A percentile compares a stretch with the other conserved stretches of the same genome.
phyloP scores from a whole-genome alignment of 345 rosid species.

The Euphorbia peplus region DNA sequence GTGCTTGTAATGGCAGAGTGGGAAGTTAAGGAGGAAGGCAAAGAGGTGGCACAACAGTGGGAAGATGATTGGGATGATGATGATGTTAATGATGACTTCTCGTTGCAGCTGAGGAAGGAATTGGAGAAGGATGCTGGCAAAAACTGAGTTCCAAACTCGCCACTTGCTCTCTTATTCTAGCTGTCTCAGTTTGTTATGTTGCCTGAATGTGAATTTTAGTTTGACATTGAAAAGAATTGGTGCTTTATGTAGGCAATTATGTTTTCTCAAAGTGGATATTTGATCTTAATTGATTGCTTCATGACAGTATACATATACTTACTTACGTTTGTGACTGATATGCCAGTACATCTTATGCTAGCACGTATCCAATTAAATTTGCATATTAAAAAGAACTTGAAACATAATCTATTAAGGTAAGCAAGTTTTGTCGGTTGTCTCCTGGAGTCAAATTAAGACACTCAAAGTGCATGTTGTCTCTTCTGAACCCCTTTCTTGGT shows the following conservation, averaged over 20 bases:
- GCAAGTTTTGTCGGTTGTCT: not conserved
- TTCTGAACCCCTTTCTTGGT: not conserved
- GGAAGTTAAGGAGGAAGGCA: conserved; percentile 74
- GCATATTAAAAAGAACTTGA: not conserved
- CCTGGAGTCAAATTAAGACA: not conserved
- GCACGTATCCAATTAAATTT: too few relatives aligned
- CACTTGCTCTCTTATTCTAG: not conserved
- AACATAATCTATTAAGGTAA: not conserved
- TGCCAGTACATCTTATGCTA: too few relatives aligned
- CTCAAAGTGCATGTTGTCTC: not conserved
- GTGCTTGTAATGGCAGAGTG: conserved; percentile 43
- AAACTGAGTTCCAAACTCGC: conserved; percentile 11
- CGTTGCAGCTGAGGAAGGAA: conserved; percentile 77
- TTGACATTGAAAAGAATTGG: not conserved
- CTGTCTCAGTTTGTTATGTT: not conserved
- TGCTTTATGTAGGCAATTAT: not conserved
- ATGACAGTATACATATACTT: not conserved
- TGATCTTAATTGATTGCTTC: not conserved
- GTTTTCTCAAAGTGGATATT: not conserved
- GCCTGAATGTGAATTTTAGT: not conserved
- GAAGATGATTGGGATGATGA: conserved; percentile 98
- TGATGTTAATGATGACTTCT: conserved; percentile 89
- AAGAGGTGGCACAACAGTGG: conserved; percentile 82
- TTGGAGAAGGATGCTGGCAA: conserved; percentile 56
- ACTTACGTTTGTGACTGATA: not conserved